phyloP scores from a whole-genome alignment of 2,329 filamentous ascomycete species.

The Cyphellophora europaea region DNA sequence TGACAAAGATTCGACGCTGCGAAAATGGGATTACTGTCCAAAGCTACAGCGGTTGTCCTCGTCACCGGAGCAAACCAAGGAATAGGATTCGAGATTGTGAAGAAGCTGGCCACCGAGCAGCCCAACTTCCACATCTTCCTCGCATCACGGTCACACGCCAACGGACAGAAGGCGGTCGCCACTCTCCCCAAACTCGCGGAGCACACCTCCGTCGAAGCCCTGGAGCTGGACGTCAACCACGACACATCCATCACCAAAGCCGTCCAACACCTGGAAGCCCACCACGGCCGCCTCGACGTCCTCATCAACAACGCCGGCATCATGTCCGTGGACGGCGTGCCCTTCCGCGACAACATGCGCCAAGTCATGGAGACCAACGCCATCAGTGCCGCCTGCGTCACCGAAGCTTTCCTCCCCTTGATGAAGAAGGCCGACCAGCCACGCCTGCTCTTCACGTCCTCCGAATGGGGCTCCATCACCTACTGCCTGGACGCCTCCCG shows the following conservation, averaged over 20 bases:
- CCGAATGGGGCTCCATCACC: conserved; percentile 9
- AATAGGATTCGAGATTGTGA: conserved; percentile 13
- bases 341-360: conserved; percentile 8
- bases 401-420: conserved; percentile 12
- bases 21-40: conserved; percentile 2
- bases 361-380: conserved; percentile 15
- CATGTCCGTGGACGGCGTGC: conserved; percentile 1
- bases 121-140: conserved; percentile 22
- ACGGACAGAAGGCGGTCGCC: conserved; percentile 24
- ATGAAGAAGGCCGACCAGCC: conserved; percentile 10
- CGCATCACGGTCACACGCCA: conserved; percentile 23
- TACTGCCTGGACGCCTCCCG: conserved; percentile 5
- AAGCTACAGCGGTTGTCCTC: conserved; percentile 7
- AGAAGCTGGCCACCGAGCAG: conserved; percentile 23
- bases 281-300: conserved; percentile 14
- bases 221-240: conserved; percentile 9
- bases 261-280: conserved; percentile 10
- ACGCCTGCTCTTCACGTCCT: conserved; percentile 14
- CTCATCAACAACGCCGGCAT: too few species aligned
- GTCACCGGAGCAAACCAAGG: conserved; percentile 15
- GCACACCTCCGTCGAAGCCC: conserved; percentile 6
- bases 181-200: conserved; percentile 5
- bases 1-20: too few species aligned
- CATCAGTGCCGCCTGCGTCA: conserved; percentile 6
- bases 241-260: conserved; percentile 11